These are phyloP conservation scores for Tetracladium setigerum DNA, from an alignment of 495 filamentous ascomycete species.

Conservation along the genomic window DNA sequence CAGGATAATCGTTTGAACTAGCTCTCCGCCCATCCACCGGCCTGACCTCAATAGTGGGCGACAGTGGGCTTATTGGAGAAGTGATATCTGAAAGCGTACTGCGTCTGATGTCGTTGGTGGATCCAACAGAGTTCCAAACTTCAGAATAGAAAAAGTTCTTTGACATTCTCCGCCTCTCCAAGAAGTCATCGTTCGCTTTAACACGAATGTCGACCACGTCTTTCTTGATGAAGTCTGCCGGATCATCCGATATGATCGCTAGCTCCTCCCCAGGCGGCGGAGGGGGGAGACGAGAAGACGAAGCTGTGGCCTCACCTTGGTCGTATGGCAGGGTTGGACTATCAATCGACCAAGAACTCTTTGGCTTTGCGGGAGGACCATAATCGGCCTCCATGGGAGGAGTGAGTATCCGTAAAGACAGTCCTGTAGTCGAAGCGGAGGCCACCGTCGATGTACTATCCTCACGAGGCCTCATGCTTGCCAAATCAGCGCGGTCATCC, in stretches of 20 bases:
- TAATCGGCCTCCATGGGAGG: background rate
- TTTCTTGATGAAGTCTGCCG: conserved; percentile 9
- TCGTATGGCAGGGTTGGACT: background rate
- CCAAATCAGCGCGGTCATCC: conserved; percentile 6
- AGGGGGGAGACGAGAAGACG: background rate
- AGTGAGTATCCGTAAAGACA: background rate
- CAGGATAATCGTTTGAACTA: conserved; percentile 14
- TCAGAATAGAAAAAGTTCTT: conserved; percentile 13
- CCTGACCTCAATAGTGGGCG: background rate
- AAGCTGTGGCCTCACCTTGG: background rate
- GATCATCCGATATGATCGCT: background rate
- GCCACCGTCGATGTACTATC: background rate
- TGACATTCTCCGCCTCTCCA: conserved; percentile 12
- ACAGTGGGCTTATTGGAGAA: background rate
- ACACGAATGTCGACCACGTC: conserved; percentile 12
- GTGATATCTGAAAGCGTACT: conserved; percentile 3
- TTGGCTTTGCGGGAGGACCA: conserved; percentile 7
- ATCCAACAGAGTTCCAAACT: conserved; percentile 4
- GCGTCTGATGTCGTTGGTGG: conserved; percentile 10
- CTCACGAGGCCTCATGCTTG: conserved; percentile 3
- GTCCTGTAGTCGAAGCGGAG: background rate
- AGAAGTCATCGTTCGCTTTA: conserved; percentile 16
- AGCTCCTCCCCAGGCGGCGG: background rate
- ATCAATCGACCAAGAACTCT: conserved; percentile 13
- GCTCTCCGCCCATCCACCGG: conserved; percentile 9